Evolutionary conservation across 768 basidiomycete species (phyloP), one percentile per base, ranked within the genome.

Genomic region (Boletus rufocinnamomeus): DNA sequence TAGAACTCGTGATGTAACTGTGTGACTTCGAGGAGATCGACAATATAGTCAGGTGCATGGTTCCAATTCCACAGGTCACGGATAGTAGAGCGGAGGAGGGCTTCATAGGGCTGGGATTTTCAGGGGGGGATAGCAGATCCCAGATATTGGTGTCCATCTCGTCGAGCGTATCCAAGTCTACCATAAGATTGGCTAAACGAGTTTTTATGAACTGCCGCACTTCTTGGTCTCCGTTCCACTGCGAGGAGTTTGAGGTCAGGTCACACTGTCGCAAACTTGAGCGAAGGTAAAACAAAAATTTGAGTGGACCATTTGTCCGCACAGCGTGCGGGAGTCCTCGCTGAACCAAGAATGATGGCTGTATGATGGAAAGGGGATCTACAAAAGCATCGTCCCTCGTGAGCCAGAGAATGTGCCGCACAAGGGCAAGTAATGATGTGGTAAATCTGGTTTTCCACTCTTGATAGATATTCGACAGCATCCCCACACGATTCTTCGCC

Each of bases 321-420:
- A 93, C 69, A 37, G 78, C 69, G 47, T 88, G 82, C 9, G 91
- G 88, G 10, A 79, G 72, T 6, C 92, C 92, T 46, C 79, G 83
- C 67, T 91, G 91, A 27, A 95, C 84, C 35, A 95, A 80, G 67
- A 84, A 92, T 3, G 92, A 93, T 7, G 91, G 89, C 49, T 93
- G 91, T 32, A 86, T 91, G 34, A 89, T 84, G 23, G 93, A 93
- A 16, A 92, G 77, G 9, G 91, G 89, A 67, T 94, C 90, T 8
- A 90, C 77, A 30, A 84, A 73, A 4, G 82, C 68, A 25, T 78
- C 73, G 32, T 81, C 73, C 30, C 75, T 73, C n/a, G 86, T 84
- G 52, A 74, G 74, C 57, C 73, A 68, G 51, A 91, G 75, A 50
- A 88, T 78, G 44, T 75, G 73, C 50, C 75, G 73, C 23, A 87